phyloP scores from a whole-genome alignment of 768 basidiomycete species.

The Russula abietina region DNA sequence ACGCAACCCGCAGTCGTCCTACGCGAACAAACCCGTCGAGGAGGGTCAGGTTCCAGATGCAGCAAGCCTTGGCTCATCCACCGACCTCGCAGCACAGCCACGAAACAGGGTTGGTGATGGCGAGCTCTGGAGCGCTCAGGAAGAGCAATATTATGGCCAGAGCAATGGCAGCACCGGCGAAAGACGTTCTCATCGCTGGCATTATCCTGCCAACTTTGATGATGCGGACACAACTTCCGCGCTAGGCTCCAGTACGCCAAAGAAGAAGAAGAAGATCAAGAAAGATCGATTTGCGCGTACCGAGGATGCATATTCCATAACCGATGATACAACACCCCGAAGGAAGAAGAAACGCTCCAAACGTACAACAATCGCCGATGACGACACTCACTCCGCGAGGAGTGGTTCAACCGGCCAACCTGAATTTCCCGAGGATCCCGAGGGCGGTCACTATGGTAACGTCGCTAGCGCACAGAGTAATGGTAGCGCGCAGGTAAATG shows the following conservation, averaged over 20 bases:
- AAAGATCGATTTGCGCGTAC: constrained; percentile 86
- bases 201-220: constrained; percentile 80
- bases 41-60: constrained; percentile 60
- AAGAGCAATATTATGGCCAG: constrained; percentile 67
- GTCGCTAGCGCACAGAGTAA: constrained; percentile 56
- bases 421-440: constrained; percentile 65
- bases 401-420: constrained; percentile 35
- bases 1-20: constrained; percentile 60
- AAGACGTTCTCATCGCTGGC: constrained; percentile 52
- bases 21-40: constrained; percentile 65
- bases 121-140: constrained; percentile 66
- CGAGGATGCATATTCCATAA: constrained; percentile 65
- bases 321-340: constrained; percentile 38
- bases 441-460: constrained; percentile 56
- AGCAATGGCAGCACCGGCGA: constrained; percentile 34
- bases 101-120: constrained; percentile 39
- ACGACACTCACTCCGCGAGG: constrained; percentile 32
- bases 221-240: constrained; percentile 35
- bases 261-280: constrained; percentile 71
- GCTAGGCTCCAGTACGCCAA: constrained; percentile 38
- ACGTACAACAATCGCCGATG: constrained; percentile 38
- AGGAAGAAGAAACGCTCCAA: constrained; percentile 64
- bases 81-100: constrained; percentile 30
- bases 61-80: constrained; percentile 29
- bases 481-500: constrained; percentile 98